Percentiles rank a stretch among this genome's conserved stretches.
phyloP scores from a whole-genome alignment of 1,284 basidiomycete species.

The Puccinia triticina region DNA sequence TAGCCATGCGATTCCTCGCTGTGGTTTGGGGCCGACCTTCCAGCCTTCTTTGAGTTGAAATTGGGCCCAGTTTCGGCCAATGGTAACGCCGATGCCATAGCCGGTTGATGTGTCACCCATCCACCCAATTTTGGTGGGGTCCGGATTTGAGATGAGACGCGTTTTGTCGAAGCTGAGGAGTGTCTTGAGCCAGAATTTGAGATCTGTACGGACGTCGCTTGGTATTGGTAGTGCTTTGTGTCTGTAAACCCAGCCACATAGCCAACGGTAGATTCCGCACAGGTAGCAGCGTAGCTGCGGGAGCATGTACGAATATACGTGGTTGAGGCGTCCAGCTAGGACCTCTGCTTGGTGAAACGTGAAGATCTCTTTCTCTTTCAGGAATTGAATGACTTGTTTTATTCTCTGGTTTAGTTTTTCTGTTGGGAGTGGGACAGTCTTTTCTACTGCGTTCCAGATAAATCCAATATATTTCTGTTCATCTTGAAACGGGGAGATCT shows the following conservation, averaged over 20 bases:
- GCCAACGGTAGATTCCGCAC: background rate
- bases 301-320: background rate
- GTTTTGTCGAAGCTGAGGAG: background rate
- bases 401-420: background rate
- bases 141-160: background rate
- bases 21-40: background rate
- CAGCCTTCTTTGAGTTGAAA: background rate
- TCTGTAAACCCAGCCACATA: background rate
- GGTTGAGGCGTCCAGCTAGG: too few relatives aligned
- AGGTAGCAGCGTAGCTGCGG: background rate
- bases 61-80: background rate
- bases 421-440: background rate
- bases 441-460: background rate
- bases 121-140: background rate
- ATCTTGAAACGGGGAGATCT: background rate
- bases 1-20: background rate
- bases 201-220: too few relatives aligned
- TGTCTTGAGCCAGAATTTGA: background rate
- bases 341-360: background rate
- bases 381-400: background rate
- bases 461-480: conserved; percentile 22
- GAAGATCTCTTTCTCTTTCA: background rate
- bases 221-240: too few relatives aligned
- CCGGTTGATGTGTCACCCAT: background rate
- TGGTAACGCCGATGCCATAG: background rate